These are phyloP conservation scores for Elsinoe fawcettii DNA, from an alignment of 2,329 filamentous ascomycete species.

Conservation along the genomic window DNA sequence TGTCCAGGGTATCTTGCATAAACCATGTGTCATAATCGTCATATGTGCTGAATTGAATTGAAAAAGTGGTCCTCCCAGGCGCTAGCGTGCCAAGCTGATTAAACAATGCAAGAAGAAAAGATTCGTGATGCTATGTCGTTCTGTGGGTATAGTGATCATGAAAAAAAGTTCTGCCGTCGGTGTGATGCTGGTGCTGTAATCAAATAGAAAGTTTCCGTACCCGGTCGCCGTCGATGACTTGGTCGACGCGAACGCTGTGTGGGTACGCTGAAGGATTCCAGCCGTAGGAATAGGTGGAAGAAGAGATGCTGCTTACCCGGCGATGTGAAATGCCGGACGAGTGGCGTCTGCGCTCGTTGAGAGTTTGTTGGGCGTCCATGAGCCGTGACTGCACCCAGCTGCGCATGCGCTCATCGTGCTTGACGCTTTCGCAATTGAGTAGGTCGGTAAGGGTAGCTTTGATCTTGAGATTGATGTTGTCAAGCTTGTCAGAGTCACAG, in stretches of 20 bases:
- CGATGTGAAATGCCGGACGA: background rate
- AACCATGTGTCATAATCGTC: background rate
- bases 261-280: too few relatives aligned
- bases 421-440: constrained; percentile 46
- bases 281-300: background rate
- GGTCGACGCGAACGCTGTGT: background rate
- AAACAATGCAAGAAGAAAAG: too few relatives aligned
- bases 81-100: too few relatives aligned
- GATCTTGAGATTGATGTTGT: constrained; percentile 45
- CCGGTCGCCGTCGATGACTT: background rate
- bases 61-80: background rate
- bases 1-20: background rate
- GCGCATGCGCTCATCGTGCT: constrained; percentile 39
- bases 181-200: background rate
- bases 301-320: background rate
- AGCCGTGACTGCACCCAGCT: constrained; percentile 46
- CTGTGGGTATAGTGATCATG: background rate
- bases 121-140: background rate
- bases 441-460: constrained; percentile 48
- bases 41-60: background rate
- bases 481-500: constrained; percentile 40
- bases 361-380: constrained; percentile 48
- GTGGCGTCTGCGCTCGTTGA: constrained; percentile 34
- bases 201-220: constrained; percentile 11
- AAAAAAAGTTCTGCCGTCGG: background rate